phyloP scores from a whole-genome alignment of 768 basidiomycete genomes.

The Leccinum ochraceum region DNA sequence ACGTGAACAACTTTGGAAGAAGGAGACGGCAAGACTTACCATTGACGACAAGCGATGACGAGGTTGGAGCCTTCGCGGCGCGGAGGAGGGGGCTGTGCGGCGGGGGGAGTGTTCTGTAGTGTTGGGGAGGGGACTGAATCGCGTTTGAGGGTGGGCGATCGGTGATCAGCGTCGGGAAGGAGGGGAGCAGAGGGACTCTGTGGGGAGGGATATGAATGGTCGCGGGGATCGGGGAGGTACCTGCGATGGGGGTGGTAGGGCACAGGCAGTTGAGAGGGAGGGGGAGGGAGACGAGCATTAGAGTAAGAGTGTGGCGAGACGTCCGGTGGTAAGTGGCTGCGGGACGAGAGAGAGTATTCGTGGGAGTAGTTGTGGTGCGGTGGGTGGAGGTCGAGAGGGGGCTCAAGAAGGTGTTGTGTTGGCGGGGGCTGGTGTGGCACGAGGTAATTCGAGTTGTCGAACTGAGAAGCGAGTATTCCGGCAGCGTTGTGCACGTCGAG shows the following conservation, averaged over 20 bases:
- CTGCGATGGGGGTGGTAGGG: constrained; percentile 32
- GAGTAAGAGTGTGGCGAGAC: constrained; percentile 42
- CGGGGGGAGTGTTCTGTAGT: constrained; percentile 22
- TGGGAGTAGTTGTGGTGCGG: constrained; percentile 38
- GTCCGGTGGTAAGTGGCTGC: constrained; percentile 49
- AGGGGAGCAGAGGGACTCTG: constrained; percentile 20
- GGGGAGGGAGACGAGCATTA: constrained; percentile 43
- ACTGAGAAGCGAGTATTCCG: constrained; percentile 50
- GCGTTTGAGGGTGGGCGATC: constrained; percentile 43
- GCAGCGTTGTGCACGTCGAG: constrained; percentile 50
- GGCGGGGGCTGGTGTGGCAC: constrained; percentile 13
- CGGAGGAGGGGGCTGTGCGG: constrained; percentile 28
- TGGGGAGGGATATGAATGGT: constrained; percentile 40
- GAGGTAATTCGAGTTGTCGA: constrained; percentile 45
- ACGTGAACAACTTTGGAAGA: constrained; percentile 32
- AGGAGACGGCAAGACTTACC: constrained; percentile 50
- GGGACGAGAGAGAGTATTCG: constrained; percentile 44
- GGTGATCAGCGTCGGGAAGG: constrained; percentile 27
- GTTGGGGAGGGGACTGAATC: constrained; percentile 43
- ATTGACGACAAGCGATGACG: constrained; percentile 85
- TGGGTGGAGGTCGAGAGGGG: constrained; percentile 44
- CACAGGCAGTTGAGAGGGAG: constrained; percentile 26
- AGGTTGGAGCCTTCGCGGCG: constrained; percentile 63
- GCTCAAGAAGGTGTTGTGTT: constrained; percentile 46
- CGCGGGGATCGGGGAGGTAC: constrained; percentile 39